These are phyloP conservation scores for Graphium sp. DNA, from an alignment of 2,329 filamentous ascomycete species.

Conservation along the genomic window DNA sequence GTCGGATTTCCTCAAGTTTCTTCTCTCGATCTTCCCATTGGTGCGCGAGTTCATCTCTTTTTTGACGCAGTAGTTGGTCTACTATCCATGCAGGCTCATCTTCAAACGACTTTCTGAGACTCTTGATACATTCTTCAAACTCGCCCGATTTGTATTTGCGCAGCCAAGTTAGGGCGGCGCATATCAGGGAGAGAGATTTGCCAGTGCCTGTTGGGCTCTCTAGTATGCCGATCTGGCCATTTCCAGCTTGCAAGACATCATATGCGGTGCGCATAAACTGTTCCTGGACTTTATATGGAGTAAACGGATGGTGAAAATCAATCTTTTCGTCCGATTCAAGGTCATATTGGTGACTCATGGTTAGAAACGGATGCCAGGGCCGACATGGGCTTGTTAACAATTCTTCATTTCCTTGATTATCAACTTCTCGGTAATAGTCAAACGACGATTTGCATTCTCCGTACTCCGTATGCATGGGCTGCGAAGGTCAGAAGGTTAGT, in stretches of 20 bases:
- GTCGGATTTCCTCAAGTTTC: conserved; percentile 48
- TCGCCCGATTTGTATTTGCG: conserved; percentile 53
- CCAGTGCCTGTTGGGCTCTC: conserved; percentile 89
- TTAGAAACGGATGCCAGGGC: too few species aligned
- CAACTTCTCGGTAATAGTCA: too few species aligned
- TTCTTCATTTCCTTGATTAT: too few species aligned
- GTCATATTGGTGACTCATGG: too few species aligned
- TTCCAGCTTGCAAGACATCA: conserved; percentile 49
- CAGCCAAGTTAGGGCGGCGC: conserved; percentile 80
- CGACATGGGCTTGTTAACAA: too few species aligned
- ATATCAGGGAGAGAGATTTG: conserved; percentile 85
- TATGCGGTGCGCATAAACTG: conserved; percentile 81
- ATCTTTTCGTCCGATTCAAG: conserved; percentile 10
- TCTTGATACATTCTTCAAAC: conserved; percentile 35
- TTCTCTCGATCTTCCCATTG: conserved; percentile 58
- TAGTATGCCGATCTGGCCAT: conserved; percentile 71
- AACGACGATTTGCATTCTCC: too few species aligned
- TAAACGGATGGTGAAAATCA: conserved; percentile 75
- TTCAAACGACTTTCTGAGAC: conserved; percentile 24
- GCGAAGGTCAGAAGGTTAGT: too few species aligned
- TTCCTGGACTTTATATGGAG: conserved; percentile 73
- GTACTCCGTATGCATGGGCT: too few species aligned
- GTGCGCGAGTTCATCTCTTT: conserved; percentile 46
- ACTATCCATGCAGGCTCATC: conserved; percentile 77
- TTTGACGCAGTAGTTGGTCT: conserved; percentile 56